Base-by-base conservation (phyloP, 257 asterid genomes). In the Solanum arcanum region DNA sequence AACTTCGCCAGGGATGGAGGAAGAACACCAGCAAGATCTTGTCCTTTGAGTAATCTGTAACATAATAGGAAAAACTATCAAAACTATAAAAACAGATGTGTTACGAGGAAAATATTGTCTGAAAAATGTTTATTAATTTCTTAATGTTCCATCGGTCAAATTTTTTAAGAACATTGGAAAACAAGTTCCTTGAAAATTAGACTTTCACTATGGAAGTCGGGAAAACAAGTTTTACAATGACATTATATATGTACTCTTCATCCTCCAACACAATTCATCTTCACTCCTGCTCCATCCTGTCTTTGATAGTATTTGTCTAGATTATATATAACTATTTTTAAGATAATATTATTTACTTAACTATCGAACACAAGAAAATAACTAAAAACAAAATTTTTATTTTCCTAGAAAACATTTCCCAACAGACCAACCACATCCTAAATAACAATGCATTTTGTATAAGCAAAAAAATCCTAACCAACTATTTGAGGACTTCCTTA, bases 1-100 rank as follows among this genome's bases (percentile, higher is more conserved):
- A 95, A 94, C 47, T 93, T 87, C 52, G 47, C 83, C 42, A 95
- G 86, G 78, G 94, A 92, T 49, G 88, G 90, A 5, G 98, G 98
- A 84, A 95, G 86, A 12, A 88, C 90, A 44, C 98, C 97, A 9
- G 44, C 21, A 25, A 95, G 94, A 86, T 66, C 89, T 84, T 94
- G 97, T 9, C 90, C 42, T 88, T 90, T 90, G n/a, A 93, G 90
- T 62, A 68, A 6, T 59, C 98, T 95, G 94, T 89, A 3, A 27
- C 52, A 86, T 47, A 47, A 42, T 33, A 60, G 16, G 46, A 35
- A 76, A 27, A 42, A 16, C 27, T 13, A 52, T 83, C 84, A 82
- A 41, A 16, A 9, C 56, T 16, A 42, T 1, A 9, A 33, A 33
- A 46, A 80, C 9, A 9, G 15, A 52, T 21, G 68, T 60, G 13